Percentiles rank a stretch among this genome's conserved stretches.
phyloP scores from a whole-genome alignment of 1,284 basidiomycete species.

The Puccinia hordei region DNA sequence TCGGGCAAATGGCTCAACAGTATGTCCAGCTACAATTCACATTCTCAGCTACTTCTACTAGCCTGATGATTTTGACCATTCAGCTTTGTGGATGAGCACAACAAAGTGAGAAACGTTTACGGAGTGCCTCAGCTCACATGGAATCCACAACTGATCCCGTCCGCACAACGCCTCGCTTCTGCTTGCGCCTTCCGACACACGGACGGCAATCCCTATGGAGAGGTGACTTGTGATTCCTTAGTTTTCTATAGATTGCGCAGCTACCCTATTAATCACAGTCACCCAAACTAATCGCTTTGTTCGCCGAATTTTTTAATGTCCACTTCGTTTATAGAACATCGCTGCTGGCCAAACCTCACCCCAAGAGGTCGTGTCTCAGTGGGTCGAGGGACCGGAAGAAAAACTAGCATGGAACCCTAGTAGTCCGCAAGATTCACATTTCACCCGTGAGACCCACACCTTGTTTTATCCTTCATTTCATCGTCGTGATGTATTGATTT shows the following conservation, averaged over 20 bases:
- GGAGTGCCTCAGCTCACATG: slow-evolving; percentile 26
- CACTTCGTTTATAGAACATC: slow-evolving; percentile 35
- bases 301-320: not conserved
- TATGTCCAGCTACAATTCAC: not conserved
- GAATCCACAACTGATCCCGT: slow-evolving; percentile 22
- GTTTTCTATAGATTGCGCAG: not conserved
- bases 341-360: slow-evolving; percentile 45
- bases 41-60: not conserved
- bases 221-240: slow-evolving; percentile 27
- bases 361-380: slow-evolving; percentile 20
- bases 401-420: slow-evolving; percentile 34
- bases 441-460: slow-evolving; percentile 45
- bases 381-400: slow-evolving; percentile 44
- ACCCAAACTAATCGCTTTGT: not conserved
- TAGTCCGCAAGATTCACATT: slow-evolving; percentile 32
- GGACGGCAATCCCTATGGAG: slow-evolving; percentile 33
- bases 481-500: not conserved
- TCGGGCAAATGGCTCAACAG: not conserved
- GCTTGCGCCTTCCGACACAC: slow-evolving; percentile 43
- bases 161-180: slow-evolving; percentile 17
- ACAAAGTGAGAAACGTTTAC: slow-evolving; percentile 31
- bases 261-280: not conserved
- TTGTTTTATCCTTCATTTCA: not conserved
- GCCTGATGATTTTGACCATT: not conserved
- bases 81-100: slow-evolving; percentile 39